Base-by-base conservation (phyloP, 768 basidiomycete genomes). In the Xerocomus potaroensis region DNA sequence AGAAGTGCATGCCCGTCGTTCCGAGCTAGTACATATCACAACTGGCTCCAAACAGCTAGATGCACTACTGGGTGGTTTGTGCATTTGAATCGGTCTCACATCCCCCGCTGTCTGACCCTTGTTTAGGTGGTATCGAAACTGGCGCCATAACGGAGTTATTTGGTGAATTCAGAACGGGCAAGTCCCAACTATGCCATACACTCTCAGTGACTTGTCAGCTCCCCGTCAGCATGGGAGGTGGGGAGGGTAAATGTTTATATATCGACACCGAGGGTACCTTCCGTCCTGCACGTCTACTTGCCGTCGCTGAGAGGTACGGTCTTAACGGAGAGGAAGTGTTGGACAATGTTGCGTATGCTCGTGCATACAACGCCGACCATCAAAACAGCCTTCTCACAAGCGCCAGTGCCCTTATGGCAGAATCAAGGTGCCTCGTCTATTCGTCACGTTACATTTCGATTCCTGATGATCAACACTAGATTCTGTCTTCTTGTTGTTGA, bases 221-320 rank as follows among this genome's bases (percentile, higher is more conserved):
- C 12, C 96, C 96, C 2, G 87, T 93, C 34, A 86, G 81, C 59
- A 97, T 98, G 94, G 95, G 96, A 16, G 96, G 96, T 14, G 96
- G 96, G 11, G 96, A 99, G 69, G 96, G 96, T 31, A 99, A 99
- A 70, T 97, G 95, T 62, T 73, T 99, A 36, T 99, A 96, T 68
- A 97, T 99, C 69, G 96, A 99, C 66, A 98, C 96, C 0, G 96
- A 99, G 62, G 95, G 95, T 22, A 99, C 96, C 8, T 99, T 99
- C 75, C 92, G 96, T 57, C 96, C 96, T 18, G 89, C 90, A 33
- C 87, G 96, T 44, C 75, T 98, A 36, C 78, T 98, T 30, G 92
- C 95, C 1, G 91, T 94, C 10, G 95, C 96, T 3, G 94, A 96
- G 69, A 77, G 96, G 41, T 94, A 85, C 63, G 96, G 96, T n/a